Evolutionary conservation across 2,329 filamentous ascomycete genomes (phyloP).

Genomic region (Penicillium sp.): DNA sequence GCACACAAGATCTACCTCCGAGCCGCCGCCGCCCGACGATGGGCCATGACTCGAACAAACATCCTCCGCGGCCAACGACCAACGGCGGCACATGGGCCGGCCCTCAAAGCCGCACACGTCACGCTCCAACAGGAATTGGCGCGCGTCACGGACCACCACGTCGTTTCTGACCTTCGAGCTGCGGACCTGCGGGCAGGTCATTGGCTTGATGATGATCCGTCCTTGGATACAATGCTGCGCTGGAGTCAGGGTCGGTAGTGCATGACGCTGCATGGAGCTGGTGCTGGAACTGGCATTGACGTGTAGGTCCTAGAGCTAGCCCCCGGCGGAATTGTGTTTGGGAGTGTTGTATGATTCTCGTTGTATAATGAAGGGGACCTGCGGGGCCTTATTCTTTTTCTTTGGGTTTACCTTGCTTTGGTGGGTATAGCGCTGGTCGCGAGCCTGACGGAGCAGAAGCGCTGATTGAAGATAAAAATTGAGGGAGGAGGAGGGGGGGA

Average conservation of each 20-base stretch:
- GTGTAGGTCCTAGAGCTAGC: not conserved
- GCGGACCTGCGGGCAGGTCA: conserved; percentile 59
- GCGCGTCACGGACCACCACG: conserved; percentile 58
- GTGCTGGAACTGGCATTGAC: not conserved
- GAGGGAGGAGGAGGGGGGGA: no score
- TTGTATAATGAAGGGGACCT: conserved; percentile 3
- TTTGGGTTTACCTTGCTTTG: not conserved
- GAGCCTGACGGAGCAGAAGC: not conserved
- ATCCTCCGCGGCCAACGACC: conserved; percentile 55
- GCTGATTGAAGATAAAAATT: conserved; percentile 4
- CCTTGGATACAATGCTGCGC: conserved; percentile 52
- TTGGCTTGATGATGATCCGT: conserved; percentile 64
- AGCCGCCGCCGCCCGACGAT: conserved; percentile 59
- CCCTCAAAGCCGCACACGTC: conserved; percentile 52
- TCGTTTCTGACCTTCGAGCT: conserved; percentile 57
- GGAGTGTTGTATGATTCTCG: conserved; percentile 4
- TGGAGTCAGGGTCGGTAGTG: conserved; percentile 45
- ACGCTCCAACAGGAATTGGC: conserved; percentile 55
- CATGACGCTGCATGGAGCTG: not conserved
- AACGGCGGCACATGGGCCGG: conserved; percentile 48
- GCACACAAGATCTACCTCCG: conserved; percentile 63
- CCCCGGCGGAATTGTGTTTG: not conserved
- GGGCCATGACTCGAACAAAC: conserved; percentile 57
- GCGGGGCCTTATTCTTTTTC: not conserved
- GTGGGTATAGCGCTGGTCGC: conserved; percentile 21